A percentile compares a stretch with the other conserved stretches of the same genome.
Conservation (phyloP, 192 early-diverging fungal genomes). For the Lunasporangiospora selenospora region DNA sequence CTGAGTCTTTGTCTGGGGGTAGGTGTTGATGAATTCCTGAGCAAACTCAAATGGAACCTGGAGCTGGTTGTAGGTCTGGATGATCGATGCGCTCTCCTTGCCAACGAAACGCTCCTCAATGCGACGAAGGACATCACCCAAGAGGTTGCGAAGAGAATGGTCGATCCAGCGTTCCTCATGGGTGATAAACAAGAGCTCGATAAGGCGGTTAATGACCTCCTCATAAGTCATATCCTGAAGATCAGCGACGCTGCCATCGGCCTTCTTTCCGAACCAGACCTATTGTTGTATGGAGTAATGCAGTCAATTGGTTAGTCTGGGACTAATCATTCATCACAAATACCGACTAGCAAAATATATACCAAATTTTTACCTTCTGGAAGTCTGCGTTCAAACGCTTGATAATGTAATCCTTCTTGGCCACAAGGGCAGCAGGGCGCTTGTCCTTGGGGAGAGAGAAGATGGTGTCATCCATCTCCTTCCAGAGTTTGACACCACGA, state of each 20-base stretch:
- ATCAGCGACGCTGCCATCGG: constrained; percentile 74
- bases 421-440: constrained; percentile 70
- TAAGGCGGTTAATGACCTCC: constrained; percentile 83
- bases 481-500: constrained; percentile 78
- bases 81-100: constrained; percentile 58
- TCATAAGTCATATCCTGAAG: constrained; percentile 94
- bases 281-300: not conserved
- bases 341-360: not conserved
- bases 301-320: not conserved
- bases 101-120: constrained; percentile 88
- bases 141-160: constrained; percentile 66
- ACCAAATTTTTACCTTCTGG: constrained; percentile 65
- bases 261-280: constrained; percentile 93
- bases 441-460: constrained; percentile 86
- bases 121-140: constrained; percentile 83
- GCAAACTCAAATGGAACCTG: constrained; percentile 71
- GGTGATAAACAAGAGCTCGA: constrained; percentile 80
- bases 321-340: not conserved
- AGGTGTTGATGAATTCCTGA: constrained; percentile 71
- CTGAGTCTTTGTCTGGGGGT: constrained; percentile 73
- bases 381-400: constrained; percentile 85
- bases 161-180: constrained; percentile 85
- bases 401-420: constrained; percentile 90
- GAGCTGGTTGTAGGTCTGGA: constrained; percentile 69
- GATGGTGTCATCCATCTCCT: constrained; percentile 82